Evolutionary conservation across 192 early-diverging fungal species (phyloP).

Genomic region (Coemansia sp.): DNA sequence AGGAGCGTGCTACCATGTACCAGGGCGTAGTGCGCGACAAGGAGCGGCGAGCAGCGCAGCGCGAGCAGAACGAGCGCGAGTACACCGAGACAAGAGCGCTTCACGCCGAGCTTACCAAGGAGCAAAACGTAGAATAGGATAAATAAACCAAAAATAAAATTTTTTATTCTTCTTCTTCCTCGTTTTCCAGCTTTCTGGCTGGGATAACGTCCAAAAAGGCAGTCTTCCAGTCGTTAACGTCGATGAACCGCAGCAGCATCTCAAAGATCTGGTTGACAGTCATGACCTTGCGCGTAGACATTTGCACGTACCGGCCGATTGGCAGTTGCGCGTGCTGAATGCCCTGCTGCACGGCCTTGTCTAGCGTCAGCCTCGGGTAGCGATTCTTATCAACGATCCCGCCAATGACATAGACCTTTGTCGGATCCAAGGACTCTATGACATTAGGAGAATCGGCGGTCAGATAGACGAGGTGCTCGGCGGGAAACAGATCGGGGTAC

Average conservation of each 20-base stretch:
- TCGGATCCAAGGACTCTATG: constrained; percentile 68
- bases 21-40: constrained; percentile 53
- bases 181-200: constrained; percentile 5
- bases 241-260: constrained; percentile 82
- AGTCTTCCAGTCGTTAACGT: constrained; percentile 79
- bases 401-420: constrained; percentile 87
- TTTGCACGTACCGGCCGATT: constrained; percentile 81
- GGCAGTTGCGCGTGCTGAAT: constrained; percentile 81
- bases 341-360: constrained; percentile 76
- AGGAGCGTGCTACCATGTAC: constrained; percentile 51
- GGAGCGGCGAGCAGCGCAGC: constrained; percentile 42
- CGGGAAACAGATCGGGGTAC: constrained; percentile 53
- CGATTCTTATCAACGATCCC: constrained; percentile 96
- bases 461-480: constrained; percentile 79
- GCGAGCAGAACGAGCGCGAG: constrained; percentile 50
- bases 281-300: constrained; percentile 82
- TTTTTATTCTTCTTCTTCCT: neutral
- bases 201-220: constrained; percentile 94
- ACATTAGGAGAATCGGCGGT: constrained; percentile 86
- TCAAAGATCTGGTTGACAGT: constrained; percentile 97
- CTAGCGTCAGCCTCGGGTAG: constrained; percentile 76
- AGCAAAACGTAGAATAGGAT: constrained; percentile 17
- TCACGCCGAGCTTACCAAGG: constrained; percentile 41
- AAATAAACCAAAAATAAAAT: neutral
- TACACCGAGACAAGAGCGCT: constrained; percentile 47